Conservation (phyloP, 352 stramenopile species). For the Pythium guiyangense region DNA sequence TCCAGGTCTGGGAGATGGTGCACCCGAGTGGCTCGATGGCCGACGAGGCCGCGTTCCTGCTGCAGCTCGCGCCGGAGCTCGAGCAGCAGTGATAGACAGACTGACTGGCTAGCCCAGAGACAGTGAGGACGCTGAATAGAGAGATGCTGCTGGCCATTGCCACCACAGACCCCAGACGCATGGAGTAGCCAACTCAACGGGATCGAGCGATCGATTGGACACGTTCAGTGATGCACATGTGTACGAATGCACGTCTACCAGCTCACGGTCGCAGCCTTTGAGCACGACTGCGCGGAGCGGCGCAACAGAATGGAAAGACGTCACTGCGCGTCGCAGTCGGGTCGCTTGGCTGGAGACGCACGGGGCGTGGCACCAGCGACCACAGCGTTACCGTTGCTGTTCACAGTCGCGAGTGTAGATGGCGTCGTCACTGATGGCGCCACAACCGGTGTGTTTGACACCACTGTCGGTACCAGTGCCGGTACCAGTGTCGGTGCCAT, state of each 20-base stretch:
- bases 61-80: constrained; percentile 12
- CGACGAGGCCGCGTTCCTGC: constrained; percentile 32
- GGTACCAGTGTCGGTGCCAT: neutral
- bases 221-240: too few species aligned
- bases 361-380: too few species aligned
- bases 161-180: neutral
- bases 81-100: constrained; percentile 1
- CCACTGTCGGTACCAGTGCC: neutral
- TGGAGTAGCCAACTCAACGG: neutral
- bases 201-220: neutral
- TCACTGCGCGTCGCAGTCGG: too few species aligned
- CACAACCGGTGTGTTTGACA: neutral
- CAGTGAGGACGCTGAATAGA: neutral
- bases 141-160: neutral
- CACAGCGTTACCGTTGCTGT: too few species aligned
- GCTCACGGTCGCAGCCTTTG: too few species aligned
- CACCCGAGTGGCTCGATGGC: constrained; percentile 20
- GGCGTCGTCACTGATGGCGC: too few species aligned
- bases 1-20: constrained; percentile 54
- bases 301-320: too few species aligned
- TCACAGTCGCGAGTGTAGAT: too few species aligned
- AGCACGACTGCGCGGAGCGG: too few species aligned
- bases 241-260: too few species aligned
- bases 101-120: neutral
- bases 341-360: too few species aligned